Conservation (phyloP, 306 rosid species). For the Castanea mollissima region DNA sequence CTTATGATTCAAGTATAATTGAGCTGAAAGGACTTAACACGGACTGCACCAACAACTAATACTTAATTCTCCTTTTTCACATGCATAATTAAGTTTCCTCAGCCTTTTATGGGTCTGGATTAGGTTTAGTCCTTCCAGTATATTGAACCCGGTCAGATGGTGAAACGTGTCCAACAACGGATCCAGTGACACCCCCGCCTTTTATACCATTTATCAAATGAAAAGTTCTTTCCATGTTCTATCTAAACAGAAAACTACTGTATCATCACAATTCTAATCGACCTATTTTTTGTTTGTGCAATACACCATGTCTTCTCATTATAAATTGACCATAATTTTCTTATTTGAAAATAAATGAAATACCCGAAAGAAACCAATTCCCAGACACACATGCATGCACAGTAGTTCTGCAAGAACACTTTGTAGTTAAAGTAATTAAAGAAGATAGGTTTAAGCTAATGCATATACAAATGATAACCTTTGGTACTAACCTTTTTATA, state of each 20-base stretch:
- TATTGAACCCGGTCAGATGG: rapidly evolving
- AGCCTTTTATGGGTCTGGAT: too few species aligned
- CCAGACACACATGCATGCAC: not conserved
- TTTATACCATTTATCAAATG: too few species aligned
- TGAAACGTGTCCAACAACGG: too few species aligned
- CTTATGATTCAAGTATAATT: not conserved
- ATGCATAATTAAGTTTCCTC: not conserved
- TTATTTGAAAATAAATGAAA: not conserved
- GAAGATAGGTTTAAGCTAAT: not conserved
- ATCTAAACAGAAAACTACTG: too few species aligned
- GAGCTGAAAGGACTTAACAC: too few species aligned
- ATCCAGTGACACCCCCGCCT: rapidly evolving
- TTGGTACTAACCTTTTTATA: slow-evolving; percentile 18
- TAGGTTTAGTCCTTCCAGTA: too few species aligned
- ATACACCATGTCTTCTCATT: too few species aligned
- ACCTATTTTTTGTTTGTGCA: too few species aligned
- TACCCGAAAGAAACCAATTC: not conserved
- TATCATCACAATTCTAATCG: too few species aligned
- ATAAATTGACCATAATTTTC: not conserved
- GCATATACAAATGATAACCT: not conserved
- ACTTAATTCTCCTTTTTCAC: too few species aligned
- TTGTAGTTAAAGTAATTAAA: not conserved
- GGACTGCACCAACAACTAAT: not conserved
- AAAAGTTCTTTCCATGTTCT: too few species aligned
- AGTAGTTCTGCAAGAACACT: not conserved